Conservation (phyloP, 768 basidiomycete species). For the Kondoa malvinella region DNA sequence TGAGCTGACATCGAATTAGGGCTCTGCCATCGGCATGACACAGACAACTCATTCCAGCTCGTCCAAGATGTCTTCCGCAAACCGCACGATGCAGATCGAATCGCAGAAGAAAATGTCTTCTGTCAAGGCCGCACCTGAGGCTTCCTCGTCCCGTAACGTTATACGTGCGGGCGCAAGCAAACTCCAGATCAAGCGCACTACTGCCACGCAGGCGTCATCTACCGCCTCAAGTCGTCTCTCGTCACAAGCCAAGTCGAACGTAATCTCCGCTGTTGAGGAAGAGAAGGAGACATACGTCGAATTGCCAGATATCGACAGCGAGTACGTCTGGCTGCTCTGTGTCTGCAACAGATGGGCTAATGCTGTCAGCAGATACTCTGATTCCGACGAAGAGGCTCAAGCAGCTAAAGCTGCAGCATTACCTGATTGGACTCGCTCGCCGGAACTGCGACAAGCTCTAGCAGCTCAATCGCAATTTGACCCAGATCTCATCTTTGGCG, state of each 20-base stretch:
- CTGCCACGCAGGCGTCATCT: not conserved
- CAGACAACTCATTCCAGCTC: not conserved
- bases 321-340: constrained; percentile 33
- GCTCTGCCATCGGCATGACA: not conserved
- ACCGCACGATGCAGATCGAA: not conserved
- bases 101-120: not conserved
- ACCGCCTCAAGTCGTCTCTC: not conserved
- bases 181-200: not conserved
- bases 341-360: not conserved
- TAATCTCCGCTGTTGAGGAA: not conserved
- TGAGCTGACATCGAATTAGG: not conserved
- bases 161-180: not conserved
- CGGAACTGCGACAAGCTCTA: constrained; percentile 60
- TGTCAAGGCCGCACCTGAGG: not conserved
- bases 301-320: constrained; percentile 89
- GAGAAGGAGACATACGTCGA: constrained; percentile 38
- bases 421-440: constrained; percentile 81
- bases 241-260: too few relatives aligned
- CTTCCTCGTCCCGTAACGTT: not conserved
- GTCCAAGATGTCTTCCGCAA: constrained; percentile 5
- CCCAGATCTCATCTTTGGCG: constrained; percentile 66
- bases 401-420: constrained; percentile 47
- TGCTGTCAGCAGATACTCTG: constrained; percentile 46
- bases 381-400: constrained; percentile 78
- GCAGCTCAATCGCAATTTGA: constrained; percentile 64